These are phyloP conservation scores for Metschnikowia cubensis DNA, from an alignment of 805 yeast genomes.

Conservation along the genomic window DNA sequence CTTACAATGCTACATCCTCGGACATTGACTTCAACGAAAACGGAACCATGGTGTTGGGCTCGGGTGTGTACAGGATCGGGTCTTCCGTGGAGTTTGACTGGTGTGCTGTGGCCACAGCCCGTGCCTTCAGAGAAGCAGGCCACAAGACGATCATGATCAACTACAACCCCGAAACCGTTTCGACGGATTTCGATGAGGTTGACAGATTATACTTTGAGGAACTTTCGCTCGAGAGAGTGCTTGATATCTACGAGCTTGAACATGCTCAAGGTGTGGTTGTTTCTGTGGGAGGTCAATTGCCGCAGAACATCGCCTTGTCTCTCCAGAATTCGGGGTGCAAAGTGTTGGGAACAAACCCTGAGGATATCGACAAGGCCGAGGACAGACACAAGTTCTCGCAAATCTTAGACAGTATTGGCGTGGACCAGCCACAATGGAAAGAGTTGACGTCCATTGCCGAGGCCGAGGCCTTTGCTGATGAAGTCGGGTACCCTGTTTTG, in stretches of 20 bases:
- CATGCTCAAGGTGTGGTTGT: slow-evolving; percentile 86
- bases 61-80: slow-evolving; percentile 99
- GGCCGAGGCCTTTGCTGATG: slow-evolving; percentile 79
- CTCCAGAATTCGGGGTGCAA: slow-evolving; percentile 80
- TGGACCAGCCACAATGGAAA: slow-evolving; percentile 98
- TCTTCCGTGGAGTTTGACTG: slow-evolving; percentile 98
- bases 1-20: slow-evolving; percentile 84
- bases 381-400: slow-evolving; percentile 97
- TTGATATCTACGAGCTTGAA: slow-evolving; percentile 96
- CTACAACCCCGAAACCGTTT: slow-evolving; percentile 97
- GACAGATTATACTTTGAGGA: slow-evolving; percentile 97
- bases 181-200: slow-evolving; percentile 97
- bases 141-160: slow-evolving; percentile 93
- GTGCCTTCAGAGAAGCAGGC: slow-evolving; percentile 85
- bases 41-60: slow-evolving; percentile 92
- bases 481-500: slow-evolving; percentile 90
- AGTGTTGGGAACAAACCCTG: slow-evolving; percentile 90
- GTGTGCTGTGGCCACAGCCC: slow-evolving; percentile 98
- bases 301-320: slow-evolving; percentile 90
- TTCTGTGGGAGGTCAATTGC: slow-evolving; percentile 96
- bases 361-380: slow-evolving; percentile 94
- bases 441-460: slow-evolving; percentile 83
- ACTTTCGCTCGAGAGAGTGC: slow-evolving; percentile 88
- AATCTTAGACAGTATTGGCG: slow-evolving; percentile 84
- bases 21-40: slow-evolving; percentile 84